phyloP scores from a whole-genome alignment of 2,329 filamentous ascomycete genomes.

The Hymenoscyphus linearis region DNA sequence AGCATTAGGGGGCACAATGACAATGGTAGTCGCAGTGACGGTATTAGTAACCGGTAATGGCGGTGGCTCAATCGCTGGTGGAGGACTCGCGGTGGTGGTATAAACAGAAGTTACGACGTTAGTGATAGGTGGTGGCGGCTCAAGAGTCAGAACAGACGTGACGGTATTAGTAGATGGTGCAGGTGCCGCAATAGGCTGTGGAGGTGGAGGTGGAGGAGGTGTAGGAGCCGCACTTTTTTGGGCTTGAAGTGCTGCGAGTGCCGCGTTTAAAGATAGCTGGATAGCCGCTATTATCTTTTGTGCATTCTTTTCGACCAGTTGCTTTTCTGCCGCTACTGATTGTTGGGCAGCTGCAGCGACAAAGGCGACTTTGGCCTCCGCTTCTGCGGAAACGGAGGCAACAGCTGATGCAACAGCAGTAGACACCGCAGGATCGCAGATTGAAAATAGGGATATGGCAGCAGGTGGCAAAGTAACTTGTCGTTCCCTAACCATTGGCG shows the following conservation, averaged over 20 bases:
- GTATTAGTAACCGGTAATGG: background rate
- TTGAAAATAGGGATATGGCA: background rate
- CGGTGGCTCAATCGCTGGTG: background rate
- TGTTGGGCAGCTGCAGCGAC: background rate
- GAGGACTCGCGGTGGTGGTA: too few relatives aligned
- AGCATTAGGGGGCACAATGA: background rate
- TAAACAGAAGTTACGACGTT: too few relatives aligned
- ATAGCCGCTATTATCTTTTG: background rate
- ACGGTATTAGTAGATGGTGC: background rate
- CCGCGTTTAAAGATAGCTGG: slow-evolving; percentile 1
- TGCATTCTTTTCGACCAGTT: background rate
- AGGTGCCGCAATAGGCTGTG: background rate
- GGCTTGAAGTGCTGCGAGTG: background rate
- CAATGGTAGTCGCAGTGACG: background rate
- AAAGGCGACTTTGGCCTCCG: too few relatives aligned
- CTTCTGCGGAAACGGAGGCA: background rate
- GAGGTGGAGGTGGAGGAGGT: background rate
- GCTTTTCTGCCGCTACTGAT: background rate
- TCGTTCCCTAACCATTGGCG: background rate
- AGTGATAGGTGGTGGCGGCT: too few relatives aligned
- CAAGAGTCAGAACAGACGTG: background rate
- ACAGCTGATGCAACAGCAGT: background rate
- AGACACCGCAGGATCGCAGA: background rate
- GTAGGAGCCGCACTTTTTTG: background rate
- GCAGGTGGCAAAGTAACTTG: background rate